Evolutionary conservation across 345 rosid genomes (phyloP).

Genomic region (Hibiscus syriacus): DNA sequence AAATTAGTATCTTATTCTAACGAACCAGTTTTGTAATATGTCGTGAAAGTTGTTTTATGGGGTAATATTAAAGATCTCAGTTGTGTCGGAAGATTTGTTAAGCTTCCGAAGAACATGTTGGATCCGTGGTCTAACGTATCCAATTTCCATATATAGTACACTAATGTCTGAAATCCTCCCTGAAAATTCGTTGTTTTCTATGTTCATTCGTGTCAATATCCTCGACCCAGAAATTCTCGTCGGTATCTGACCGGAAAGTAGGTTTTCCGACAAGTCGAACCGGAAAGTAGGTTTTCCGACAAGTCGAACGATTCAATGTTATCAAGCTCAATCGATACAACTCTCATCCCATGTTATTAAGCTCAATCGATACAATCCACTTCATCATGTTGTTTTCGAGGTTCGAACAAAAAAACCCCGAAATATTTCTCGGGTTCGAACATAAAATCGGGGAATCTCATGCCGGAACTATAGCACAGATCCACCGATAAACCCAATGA

Average conservation of each 20-base stretch:
- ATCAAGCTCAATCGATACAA: too few species aligned
- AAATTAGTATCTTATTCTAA: too few species aligned
- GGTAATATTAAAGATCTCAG: conserved; percentile 35
- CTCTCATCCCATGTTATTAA: too few species aligned
- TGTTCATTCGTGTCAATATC: conserved; percentile 25
- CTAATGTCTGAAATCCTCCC: conserved; percentile 45
- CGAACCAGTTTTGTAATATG: conserved; percentile 19
- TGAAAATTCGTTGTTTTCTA: conserved; percentile 35
- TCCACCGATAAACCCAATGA: conserved; percentile 50
- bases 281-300: conserved; percentile 40
- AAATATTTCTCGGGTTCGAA: too few species aligned
- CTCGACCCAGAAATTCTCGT: conserved; percentile 31
- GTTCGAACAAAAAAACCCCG: conserved; percentile 40
- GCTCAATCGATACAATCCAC: conserved; percentile 31
- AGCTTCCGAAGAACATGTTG: conserved; percentile 36
- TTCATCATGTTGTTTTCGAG: conserved; percentile 33
- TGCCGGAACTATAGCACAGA: conserved; percentile 40
- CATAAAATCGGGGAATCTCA: conserved; percentile 38
- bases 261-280: conserved; percentile 41
- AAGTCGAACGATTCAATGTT: conserved; percentile 32
- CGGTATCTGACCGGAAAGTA: conserved; percentile 39
- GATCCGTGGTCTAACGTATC: conserved; percentile 31
- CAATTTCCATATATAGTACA: conserved; percentile 51
- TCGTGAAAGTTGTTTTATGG: conserved; percentile 36
- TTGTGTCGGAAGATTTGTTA: conserved; percentile 43